Conservation (phyloP, 2,329 filamentous ascomycete genomes). For the Botrytis aclada region DNA sequence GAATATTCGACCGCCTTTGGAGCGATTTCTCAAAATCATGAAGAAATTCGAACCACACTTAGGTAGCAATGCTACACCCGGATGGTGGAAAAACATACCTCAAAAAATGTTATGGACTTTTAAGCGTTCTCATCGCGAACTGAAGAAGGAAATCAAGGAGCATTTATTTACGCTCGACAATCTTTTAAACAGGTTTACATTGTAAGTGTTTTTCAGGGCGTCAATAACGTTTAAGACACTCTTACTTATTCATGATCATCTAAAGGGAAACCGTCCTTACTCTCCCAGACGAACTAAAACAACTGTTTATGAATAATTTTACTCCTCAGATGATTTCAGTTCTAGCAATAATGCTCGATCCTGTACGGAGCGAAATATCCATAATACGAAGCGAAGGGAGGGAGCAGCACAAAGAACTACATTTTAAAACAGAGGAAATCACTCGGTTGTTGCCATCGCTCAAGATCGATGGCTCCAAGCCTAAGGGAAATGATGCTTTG, state of each 20-base stretch:
- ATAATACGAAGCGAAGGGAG: neutral
- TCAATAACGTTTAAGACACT: fast-evolving
- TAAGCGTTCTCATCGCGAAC: neutral
- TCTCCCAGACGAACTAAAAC: neutral
- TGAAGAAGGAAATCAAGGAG: neutral
- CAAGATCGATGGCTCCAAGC: neutral
- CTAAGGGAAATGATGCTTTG: neutral
- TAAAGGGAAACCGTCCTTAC: neutral
- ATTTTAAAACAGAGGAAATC: neutral
- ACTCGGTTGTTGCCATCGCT: neutral
- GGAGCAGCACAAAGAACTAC: neutral
- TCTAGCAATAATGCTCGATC: neutral
- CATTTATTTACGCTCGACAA: neutral
- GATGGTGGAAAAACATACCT: neutral
- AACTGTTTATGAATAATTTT: neutral
- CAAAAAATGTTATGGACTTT: conserved; percentile 1
- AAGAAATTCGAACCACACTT: neutral
- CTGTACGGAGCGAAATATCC: neutral
- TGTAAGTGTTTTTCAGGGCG: neutral
- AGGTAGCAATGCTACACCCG: neutral
- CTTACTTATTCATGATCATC: neutral
- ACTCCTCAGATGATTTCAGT: neutral
- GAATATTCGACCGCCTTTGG: neutral
- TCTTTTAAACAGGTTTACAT: neutral
- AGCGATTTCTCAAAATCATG: neutral